These are phyloP conservation scores for Dryas alaskensis DNA, from an alignment of 306 rosid genomes.

Conservation along the genomic window DNA sequence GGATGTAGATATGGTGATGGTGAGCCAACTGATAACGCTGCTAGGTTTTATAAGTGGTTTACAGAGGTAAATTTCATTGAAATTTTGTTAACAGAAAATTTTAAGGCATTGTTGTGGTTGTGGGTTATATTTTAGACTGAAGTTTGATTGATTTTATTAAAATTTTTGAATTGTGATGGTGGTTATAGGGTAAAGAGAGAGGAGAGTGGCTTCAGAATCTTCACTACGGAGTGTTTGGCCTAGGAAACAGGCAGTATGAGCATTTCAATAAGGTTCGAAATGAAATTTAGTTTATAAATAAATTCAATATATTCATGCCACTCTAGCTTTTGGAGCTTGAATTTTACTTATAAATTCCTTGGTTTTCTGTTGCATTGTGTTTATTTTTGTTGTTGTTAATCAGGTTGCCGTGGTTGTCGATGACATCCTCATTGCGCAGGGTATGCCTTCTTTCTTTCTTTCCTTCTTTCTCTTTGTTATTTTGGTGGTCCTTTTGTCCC, in stretches of 20 bases:
- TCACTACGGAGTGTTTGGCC: constrained; percentile 89
- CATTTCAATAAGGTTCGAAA: constrained; percentile 88
- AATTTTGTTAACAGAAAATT: neutral
- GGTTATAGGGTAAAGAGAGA: constrained; percentile 68
- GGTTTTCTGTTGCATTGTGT: neutral
- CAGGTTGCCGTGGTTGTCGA: constrained; percentile 76
- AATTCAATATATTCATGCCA: neutral
- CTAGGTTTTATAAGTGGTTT: constrained; percentile 93
- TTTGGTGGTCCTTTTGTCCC: neutral
- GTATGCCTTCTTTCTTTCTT: constrained; percentile 37
- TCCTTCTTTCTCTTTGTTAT: neutral
- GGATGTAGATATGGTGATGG: constrained; percentile 94
- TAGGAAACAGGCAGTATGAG: constrained; percentile 96
- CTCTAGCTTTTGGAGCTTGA: neutral
- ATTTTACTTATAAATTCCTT: neutral
- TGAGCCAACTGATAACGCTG: constrained; percentile 97
- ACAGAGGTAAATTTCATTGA: constrained; percentile 51
- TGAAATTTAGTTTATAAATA: constrained; percentile 6
- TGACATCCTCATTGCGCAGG: constrained; percentile 63
- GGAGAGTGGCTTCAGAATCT: constrained; percentile 80
- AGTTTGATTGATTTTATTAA: constrained; percentile 16
- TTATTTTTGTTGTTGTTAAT: constrained; percentile 22
- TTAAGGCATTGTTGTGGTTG: neutral
- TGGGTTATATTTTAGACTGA: neutral
- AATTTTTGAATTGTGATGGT: neutral